phyloP scores from a whole-genome alignment of 2,329 filamentous ascomycete genomes.

The Alternaria consortialis region DNA sequence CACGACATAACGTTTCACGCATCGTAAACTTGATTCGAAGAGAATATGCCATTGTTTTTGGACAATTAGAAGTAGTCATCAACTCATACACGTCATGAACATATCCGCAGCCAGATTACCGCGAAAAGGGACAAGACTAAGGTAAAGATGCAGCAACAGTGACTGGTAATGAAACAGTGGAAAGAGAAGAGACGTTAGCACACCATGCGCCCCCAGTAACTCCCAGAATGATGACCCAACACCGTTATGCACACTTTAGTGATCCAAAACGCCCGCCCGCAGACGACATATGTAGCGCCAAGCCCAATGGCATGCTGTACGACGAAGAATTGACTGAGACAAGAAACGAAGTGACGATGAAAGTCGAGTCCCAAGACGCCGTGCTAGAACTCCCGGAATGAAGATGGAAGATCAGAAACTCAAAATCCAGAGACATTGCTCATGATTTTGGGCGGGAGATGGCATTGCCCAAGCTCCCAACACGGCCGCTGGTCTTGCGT shows the following conservation, averaged over 20 bases:
- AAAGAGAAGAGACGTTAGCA: constrained; percentile 21
- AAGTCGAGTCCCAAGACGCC: constrained; percentile 13
- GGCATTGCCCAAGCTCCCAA: constrained; percentile 56
- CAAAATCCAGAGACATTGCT: constrained; percentile 19
- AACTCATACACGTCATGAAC: constrained; percentile 40
- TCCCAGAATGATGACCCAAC: constrained; percentile 23
- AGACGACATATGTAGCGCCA: constrained; percentile 27
- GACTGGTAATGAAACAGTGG: constrained; percentile 18
- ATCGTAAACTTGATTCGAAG: neutral
- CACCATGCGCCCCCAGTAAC: constrained; percentile 27
- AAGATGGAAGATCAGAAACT: constrained; percentile 17
- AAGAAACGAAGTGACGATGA: constrained; percentile 19
- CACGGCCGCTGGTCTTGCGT: constrained; percentile 61
- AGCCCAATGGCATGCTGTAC: constrained; percentile 19
- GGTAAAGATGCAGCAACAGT: constrained; percentile 24
- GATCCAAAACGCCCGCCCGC: constrained; percentile 38
- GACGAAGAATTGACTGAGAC: constrained; percentile 22
- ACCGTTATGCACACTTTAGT: constrained; percentile 22
- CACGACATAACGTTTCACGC: neutral
- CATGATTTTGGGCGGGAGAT: constrained; percentile 41
- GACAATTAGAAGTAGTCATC: constrained; percentile 34
- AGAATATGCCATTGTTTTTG: constrained; percentile 1
- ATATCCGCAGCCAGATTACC: constrained; percentile 26
- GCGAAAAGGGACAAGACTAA: constrained; percentile 35
- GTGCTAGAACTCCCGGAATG: constrained; percentile 18